Evolutionary conservation across 305 asterid genomes (phyloP).

Genomic region (Solanum hybrid): DNA sequence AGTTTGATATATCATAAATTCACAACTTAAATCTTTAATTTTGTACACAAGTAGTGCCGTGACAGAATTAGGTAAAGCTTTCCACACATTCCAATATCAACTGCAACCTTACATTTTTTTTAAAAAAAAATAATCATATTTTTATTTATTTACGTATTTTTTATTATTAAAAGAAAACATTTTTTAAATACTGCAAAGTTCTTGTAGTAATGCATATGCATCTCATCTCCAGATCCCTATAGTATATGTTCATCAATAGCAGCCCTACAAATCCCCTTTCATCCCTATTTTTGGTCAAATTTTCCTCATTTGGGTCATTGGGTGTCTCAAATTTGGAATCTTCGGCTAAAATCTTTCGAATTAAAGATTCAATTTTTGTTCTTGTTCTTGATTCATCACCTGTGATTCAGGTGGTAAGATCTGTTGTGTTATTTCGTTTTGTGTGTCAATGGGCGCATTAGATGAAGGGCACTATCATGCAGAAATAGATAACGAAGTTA

Average conservation of each 20-base stretch:
- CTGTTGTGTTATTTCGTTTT: background rate
- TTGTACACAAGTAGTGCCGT: background rate
- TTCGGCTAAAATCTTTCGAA: background rate
- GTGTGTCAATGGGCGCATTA: conserved; percentile 74
- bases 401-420: background rate
- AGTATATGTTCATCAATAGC: background rate
- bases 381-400: background rate
- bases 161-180: background rate
- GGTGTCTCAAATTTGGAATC: conserved; percentile 6
- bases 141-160: background rate
- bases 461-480: conserved; percentile 55
- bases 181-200: background rate
- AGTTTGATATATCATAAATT: background rate
- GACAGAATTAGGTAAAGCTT: background rate
- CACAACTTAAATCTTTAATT: background rate
- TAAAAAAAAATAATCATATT: background rate
- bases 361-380: background rate
- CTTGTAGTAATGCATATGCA: background rate
- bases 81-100: conserved; percentile 15
- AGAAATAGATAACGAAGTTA: conserved; percentile 58
- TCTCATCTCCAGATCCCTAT: background rate
- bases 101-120: background rate
- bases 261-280: background rate
- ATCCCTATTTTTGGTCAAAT: background rate
- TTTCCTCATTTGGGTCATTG: background rate